Base-by-base conservation (phyloP, 352 stramenopile species). In the Pythium vanterpoolii region DNA sequence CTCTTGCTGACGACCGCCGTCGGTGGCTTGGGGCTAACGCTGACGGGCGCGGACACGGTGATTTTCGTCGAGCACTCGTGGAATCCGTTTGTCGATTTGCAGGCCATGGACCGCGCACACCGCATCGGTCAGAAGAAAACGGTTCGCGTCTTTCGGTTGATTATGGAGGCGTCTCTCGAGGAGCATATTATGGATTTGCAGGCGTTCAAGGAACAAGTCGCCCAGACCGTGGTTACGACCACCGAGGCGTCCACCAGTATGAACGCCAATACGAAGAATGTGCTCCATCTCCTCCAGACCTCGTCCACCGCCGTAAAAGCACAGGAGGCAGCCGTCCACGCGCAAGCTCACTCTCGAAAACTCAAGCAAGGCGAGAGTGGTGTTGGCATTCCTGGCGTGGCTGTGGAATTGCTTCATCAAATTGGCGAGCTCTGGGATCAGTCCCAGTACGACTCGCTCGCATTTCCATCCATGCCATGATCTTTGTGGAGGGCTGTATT, bases 31-130 rank as follows among this genome's bases (percentile, higher is more conserved):
- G 97, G 97, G 19, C 83, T 99, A 7, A 99, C 98, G 56, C 79
- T 99, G 43, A 98, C 94, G 7, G 90, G 87, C 11, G 97, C 96
- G 4, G 95, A 99, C 70, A 98, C 90, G 0, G 97, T 99, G 9
- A 96, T 99, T 34, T 99, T 99, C 64, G 66, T 99, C 1, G 97
- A 99, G 71, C 92, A 98, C 58, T 95, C 97, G 52, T 99, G 96
- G 94, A 99, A 99, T 64, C 97, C 97, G 19, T 96, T 97, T 66
- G 87, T 97, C 31, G 96, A 99, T 67, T 43, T 98, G 39, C 93
- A 98, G 64, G 93, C 89, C 11, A 97, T 96, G 86, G 86, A 95
- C 63, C 73, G 86, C 30, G 83, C 81, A 16, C 86, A 95, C 49
- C 83, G 86, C 6, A 81, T 95, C 36, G 86, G 86, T 0, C 86